Percentiles rank a stretch among this genome's conserved stretches.
Evolutionary conservation across 1,284 basidiomycete species (phyloP).

Genomic region (Somion occarium): DNA sequence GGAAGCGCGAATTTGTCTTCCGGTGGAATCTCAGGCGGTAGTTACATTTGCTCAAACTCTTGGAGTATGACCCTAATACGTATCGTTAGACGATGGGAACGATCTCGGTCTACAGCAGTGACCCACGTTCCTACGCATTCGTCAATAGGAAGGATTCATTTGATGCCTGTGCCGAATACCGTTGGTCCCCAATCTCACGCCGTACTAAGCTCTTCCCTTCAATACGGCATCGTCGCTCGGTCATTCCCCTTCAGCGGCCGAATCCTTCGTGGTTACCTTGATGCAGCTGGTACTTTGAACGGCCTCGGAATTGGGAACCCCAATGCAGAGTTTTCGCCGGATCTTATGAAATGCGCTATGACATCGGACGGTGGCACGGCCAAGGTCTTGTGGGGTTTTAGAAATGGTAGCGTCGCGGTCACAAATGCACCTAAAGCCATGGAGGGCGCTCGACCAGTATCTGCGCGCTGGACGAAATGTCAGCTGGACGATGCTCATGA

Average conservation of each 20-base stretch:
- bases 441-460: slow-evolving; percentile 42
- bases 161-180: slow-evolving; percentile 43
- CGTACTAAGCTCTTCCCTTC: slow-evolving; percentile 62
- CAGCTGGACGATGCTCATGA: slow-evolving; percentile 52
- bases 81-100: slow-evolving; percentile 62
- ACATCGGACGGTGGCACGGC: slow-evolving; percentile 64
- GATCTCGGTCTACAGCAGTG: slow-evolving; percentile 56
- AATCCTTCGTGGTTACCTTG: slow-evolving; percentile 68
- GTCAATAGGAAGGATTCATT: slow-evolving; percentile 48
- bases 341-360: slow-evolving; percentile 55
- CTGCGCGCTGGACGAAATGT: slow-evolving; percentile 45
- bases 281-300: slow-evolving; percentile 54
- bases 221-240: slow-evolving; percentile 72
- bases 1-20: slow-evolving; percentile 64
- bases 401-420: slow-evolving; percentile 64
- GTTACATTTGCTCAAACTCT: slow-evolving; percentile 17
- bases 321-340: slow-evolving; percentile 71
- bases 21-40: slow-evolving; percentile 54
- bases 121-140: slow-evolving; percentile 59
- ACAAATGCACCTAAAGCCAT: slow-evolving; percentile 55
- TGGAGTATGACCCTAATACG: neutral
- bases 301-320: slow-evolving; percentile 72
- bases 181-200: slow-evolving; percentile 3
- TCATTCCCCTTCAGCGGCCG: slow-evolving; percentile 70
- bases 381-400: slow-evolving; percentile 73